Base-by-base conservation (phyloP, 2,329 filamentous ascomycete genomes). In the Scedosporium aurantiacum region DNA sequence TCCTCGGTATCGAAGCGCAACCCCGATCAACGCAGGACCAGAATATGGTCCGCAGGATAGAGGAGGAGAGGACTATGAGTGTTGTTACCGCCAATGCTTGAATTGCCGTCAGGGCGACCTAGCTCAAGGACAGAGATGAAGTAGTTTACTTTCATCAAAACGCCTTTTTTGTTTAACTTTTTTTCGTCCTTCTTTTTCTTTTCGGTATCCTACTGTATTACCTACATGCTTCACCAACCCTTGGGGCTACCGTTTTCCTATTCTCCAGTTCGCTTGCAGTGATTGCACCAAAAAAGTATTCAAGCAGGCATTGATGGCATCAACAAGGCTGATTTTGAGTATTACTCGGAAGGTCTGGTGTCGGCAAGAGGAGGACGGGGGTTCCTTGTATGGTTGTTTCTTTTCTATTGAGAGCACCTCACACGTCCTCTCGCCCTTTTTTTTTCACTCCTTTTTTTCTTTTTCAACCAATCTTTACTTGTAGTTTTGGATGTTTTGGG, bases 1-100 rank as follows among this genome's bases (percentile, higher is more conserved):
- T 87, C 62, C 74, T 86, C 25, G 83, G 82, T 45, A 83, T 82
- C 64, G 81, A 84, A 66, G 79, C 81, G 45, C 81, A 81, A 68
- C 81, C 82, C 23, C 73, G 82, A 45, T 82, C 79, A 66, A 80
- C 80, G 47, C 78, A 78, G 66, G 82, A 84, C 72, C 75, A 81
- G 66, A 81, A 84, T 70, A 73, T 83, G 68, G 79, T 83, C 62
- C 77, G 81, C 67, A 73, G 80, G 65, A 72, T 83, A 67, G 82
- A 84, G 67, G 79, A 83, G 68, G 76, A 78, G 68, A 72, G 77
- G 58, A 71, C 67, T 40, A 8, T 61, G 40, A 45, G 25, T 27
- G 57, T 32, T 45, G 18, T 47, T 37, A 3, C 21, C 16, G 28
- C 25, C 27, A 5, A 57, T 37, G 54, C 50, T 16, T 54, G 21